Conservation (phyloP, 164 flowering plant species). For the Umbellularia californica region DNA sequence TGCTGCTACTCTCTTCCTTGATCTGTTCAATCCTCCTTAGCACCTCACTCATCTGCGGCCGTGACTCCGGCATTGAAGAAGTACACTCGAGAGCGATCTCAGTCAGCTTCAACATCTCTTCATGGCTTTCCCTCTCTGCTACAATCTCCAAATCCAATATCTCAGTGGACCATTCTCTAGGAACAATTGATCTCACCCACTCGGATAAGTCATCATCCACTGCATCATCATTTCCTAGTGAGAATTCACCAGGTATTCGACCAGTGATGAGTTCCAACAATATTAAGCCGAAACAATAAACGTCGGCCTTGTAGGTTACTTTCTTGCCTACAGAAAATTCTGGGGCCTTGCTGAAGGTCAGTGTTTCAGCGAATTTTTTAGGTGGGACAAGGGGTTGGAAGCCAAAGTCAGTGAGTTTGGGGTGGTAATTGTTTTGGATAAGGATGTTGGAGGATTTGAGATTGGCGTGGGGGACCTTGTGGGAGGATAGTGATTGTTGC, state of each 20-base stretch:
- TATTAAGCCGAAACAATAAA: conserved; percentile 60
- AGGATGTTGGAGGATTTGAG: conserved; percentile 64
- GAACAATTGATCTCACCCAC: conserved; percentile 46
- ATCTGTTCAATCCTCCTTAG: conserved; percentile 46
- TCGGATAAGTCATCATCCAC: conserved; percentile 29
- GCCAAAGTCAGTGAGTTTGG: conserved; percentile 56
- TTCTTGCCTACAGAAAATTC: conserved; percentile 40
- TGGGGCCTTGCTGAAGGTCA: conserved; percentile 39
- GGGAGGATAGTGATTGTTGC: conserved; percentile 41
- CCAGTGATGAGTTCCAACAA: conserved; percentile 62
- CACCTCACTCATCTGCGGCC: conserved; percentile 51
- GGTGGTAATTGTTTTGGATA: conserved; percentile 15
- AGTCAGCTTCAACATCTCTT: conserved; percentile 50
- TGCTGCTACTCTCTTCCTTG: conserved; percentile 7
- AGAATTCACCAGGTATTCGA: conserved; percentile 28
- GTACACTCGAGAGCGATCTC: conserved; percentile 55
- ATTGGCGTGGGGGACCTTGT: conserved; percentile 56
- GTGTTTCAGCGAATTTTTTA: conserved; percentile 16
- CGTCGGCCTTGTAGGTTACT: conserved; percentile 46
- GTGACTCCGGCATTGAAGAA: conserved; percentile 35
- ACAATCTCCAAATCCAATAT: conserved; percentile 49
- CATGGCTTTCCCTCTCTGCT: conserved; percentile 36
- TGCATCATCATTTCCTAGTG: background rate
- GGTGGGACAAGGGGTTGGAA: conserved; percentile 40
- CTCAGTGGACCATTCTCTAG: conserved; percentile 57